Evolutionary conservation across 2,329 filamentous ascomycete genomes (phyloP).

Genomic region (Epichloe uncinata): DNA sequence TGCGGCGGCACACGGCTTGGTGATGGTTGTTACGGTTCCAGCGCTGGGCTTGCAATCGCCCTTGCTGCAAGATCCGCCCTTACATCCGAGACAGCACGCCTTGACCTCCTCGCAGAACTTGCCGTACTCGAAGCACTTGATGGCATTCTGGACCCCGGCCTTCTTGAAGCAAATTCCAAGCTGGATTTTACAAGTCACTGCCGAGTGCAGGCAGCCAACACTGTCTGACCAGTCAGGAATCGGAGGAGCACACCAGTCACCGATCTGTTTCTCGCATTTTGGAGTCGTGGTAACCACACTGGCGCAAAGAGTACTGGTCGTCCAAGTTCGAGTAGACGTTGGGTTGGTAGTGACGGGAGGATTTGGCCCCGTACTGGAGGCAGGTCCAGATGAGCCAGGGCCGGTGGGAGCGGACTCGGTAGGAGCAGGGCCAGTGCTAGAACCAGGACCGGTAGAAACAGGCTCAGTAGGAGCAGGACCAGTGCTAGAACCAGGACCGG

Average conservation of each 20-base stretch:
- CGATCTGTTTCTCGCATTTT: not conserved
- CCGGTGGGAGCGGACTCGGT: no score
- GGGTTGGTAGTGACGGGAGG: not conserved
- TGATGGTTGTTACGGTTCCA: not conserved
- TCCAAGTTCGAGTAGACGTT: not conserved
- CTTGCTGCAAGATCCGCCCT: not conserved
- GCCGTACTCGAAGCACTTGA: not conserved
- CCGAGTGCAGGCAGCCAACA: not conserved
- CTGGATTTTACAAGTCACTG: not conserved
- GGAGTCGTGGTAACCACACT: not conserved
- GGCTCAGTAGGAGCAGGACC: accelerated
- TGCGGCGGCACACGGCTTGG: not conserved
- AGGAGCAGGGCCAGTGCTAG: no score
- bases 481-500: accelerated
- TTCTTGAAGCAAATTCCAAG: not conserved
- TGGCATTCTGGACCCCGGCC: not conserved
- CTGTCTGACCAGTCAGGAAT: not conserved
- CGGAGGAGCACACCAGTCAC: not conserved
- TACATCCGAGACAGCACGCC: not conserved
- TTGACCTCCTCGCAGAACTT: not conserved
- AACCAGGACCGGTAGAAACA: no score
- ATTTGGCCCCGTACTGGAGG: not conserved
- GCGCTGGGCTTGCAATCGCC: not conserved
- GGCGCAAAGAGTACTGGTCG: not conserved
- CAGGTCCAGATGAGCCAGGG: not conserved